Evolutionary conservation across 306 rosid genomes (phyloP).

Genomic region (Corylus americana): DNA sequence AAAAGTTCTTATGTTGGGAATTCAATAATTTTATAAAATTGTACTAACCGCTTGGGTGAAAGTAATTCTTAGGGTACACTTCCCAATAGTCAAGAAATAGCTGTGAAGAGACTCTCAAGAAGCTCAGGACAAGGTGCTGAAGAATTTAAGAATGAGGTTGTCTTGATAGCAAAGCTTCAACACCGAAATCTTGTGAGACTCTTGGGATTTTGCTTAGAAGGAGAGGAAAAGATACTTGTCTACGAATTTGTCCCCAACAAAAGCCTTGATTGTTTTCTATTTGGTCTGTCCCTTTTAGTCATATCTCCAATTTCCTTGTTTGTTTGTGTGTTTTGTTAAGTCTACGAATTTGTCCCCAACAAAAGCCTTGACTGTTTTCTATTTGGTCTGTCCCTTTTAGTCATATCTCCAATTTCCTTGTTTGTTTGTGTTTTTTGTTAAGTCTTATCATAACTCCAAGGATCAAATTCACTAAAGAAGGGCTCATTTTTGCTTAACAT

Average conservation of each 20-base stretch:
- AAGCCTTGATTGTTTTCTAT: constrained; percentile 30
- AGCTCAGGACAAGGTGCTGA: constrained; percentile 25
- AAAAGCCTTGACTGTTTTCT: too few relatives aligned
- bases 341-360: too few relatives aligned
- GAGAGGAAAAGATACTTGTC: constrained; percentile 33
- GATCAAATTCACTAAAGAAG: too few relatives aligned
- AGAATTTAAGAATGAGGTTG: constrained; percentile 39
- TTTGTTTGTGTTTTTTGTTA: too few relatives aligned
- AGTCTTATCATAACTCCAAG: too few relatives aligned
- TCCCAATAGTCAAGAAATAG: constrained; percentile 23
- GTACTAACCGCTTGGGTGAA: background rate
- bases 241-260: constrained; percentile 33
- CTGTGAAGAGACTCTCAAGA: constrained; percentile 33
- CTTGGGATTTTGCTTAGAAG: constrained; percentile 40
- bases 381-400: too few relatives aligned
- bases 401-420: too few relatives aligned
- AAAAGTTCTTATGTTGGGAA: too few relatives aligned
- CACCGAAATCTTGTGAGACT: constrained; percentile 35
- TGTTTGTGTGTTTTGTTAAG: too few relatives aligned
- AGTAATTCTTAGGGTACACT: constrained; percentile 19
- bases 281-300: background rate
- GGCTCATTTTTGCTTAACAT: too few relatives aligned
- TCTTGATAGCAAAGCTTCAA: constrained; percentile 34
- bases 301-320: background rate
- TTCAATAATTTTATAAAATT: too few relatives aligned